These are phyloP conservation scores for Dendrobium officinale DNA, from an alignment of 106 monocot species.

Conservation along the genomic window DNA sequence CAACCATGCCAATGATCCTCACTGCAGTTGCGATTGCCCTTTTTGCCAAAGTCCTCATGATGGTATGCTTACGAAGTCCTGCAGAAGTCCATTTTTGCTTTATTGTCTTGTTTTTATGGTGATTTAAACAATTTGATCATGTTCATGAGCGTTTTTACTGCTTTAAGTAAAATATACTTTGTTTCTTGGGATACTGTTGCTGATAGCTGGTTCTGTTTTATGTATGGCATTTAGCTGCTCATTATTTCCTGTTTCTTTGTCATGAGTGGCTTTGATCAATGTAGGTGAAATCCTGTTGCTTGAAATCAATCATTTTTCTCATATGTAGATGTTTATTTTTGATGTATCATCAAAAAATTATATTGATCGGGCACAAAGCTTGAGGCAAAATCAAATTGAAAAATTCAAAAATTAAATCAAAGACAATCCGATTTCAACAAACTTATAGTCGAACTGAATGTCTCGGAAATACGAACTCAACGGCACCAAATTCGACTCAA, in stretches of 20 bases:
- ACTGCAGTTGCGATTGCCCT: slow-evolving; percentile 81
- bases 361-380: too few relatives aligned
- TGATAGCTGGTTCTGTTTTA: neutral
- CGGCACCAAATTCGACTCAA: too few relatives aligned
- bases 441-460: too few relatives aligned
- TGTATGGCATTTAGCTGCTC: neutral
- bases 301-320: neutral
- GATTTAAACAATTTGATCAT: neutral
- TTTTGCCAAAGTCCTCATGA: slow-evolving; percentile 93
- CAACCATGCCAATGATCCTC: slow-evolving; percentile 92
- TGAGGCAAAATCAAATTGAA: too few relatives aligned
- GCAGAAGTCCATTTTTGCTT: neutral
- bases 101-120: neutral
- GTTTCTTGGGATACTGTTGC: neutral
- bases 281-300: neutral
- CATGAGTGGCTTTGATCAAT: neutral
- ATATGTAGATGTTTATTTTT: neutral
- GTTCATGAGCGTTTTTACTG: neutral
- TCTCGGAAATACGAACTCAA: too few relatives aligned
- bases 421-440: too few relatives aligned
- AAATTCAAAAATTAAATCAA: too few relatives aligned
- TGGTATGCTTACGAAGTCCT: slow-evolving; percentile 35
- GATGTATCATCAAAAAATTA: too few relatives aligned
- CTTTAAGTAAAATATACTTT: neutral
- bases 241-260: neutral